phyloP scores from a whole-genome alignment of 768 basidiomycete species.

The Gymnopilus dilepis region DNA sequence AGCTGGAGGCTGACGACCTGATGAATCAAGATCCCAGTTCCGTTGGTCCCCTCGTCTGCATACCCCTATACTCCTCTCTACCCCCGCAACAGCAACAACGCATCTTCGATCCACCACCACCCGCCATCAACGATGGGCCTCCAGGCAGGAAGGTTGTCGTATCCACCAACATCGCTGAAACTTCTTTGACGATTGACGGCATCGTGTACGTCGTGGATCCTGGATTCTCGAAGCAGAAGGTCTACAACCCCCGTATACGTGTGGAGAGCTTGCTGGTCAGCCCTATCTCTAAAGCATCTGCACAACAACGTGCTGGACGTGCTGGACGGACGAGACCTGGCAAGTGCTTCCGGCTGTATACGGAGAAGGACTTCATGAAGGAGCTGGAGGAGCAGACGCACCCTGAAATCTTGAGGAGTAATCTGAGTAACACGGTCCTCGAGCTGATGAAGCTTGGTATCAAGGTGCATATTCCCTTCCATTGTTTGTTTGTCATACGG shows the following conservation, averaged over 20 bases:
- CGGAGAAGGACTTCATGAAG: conserved; percentile 95
- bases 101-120: conserved; percentile 88
- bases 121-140: conserved; percentile 67
- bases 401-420: conserved; percentile 94
- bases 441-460: conserved; percentile 95
- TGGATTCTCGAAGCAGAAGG: conserved; percentile 97
- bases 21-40: conserved; percentile 68
- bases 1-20: conserved; percentile 87
- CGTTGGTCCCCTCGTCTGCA: conserved; percentile 86
- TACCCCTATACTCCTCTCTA: conserved; percentile 94
- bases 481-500: background rate
- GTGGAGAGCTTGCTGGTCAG: conserved; percentile 93
- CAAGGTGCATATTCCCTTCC: conserved; percentile 51
- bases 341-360: conserved; percentile 96
- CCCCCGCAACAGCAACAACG: conserved; percentile 95
- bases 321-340: conserved; percentile 96
- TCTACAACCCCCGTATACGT: conserved; percentile 96
- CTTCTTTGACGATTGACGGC: conserved; percentile 96
- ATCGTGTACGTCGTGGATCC: conserved; percentile 99
- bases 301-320: conserved; percentile 95
- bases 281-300: conserved; percentile 96
- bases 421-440: conserved; percentile 91
- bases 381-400: conserved; percentile 97
- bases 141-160: conserved; percentile 94
- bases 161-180: conserved; percentile 98